Percentiles rank a stretch among this genome's conserved stretches.
phyloP scores from a whole-genome alignment of 1,139 yeast genomes.

The Kodamaea arcana region DNA sequence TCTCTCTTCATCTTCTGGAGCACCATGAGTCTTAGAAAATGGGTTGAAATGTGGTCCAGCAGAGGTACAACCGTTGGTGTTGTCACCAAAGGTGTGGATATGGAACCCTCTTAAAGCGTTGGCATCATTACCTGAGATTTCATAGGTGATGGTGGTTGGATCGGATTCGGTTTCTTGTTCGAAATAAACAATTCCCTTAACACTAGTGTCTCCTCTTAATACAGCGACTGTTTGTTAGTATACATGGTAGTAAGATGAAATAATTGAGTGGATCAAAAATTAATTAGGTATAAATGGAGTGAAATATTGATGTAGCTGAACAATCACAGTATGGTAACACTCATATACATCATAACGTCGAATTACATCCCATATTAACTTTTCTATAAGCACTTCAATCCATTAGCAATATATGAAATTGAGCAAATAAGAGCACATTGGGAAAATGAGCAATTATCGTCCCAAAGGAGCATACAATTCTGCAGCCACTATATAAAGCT shows the following conservation, averaged over 20 bases:
- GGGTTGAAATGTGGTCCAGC: slow-evolving; percentile 99
- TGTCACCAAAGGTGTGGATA: slow-evolving; percentile 96
- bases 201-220: slow-evolving; percentile 89
- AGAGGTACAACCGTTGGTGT: slow-evolving; percentile 97
- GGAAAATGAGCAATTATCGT: slow-evolving; percentile 1
- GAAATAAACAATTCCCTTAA: slow-evolving; percentile 79
- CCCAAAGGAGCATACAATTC: neutral
- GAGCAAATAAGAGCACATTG: slow-evolving; percentile 2
- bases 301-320: no score
- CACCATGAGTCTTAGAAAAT: slow-evolving; percentile 85
- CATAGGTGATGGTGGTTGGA: slow-evolving; percentile 84
- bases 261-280: no score
- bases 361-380: no score
- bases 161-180: slow-evolving; percentile 76
- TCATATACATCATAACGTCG: no score
- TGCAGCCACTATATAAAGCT: neutral
- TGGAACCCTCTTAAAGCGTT: slow-evolving; percentile 96
- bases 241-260: no score
- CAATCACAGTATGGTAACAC: no score
- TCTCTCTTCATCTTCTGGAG: slow-evolving; percentile 83
- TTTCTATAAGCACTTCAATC: no score
- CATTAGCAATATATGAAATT: no score
- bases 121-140: slow-evolving; percentile 81
- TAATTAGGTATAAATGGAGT: no score
- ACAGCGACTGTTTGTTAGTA: slow-evolving; percentile 67